These are phyloP conservation scores for Daldinia decipiens DNA, from an alignment of 495 filamentous ascomycete genomes.

Conservation along the genomic window DNA sequence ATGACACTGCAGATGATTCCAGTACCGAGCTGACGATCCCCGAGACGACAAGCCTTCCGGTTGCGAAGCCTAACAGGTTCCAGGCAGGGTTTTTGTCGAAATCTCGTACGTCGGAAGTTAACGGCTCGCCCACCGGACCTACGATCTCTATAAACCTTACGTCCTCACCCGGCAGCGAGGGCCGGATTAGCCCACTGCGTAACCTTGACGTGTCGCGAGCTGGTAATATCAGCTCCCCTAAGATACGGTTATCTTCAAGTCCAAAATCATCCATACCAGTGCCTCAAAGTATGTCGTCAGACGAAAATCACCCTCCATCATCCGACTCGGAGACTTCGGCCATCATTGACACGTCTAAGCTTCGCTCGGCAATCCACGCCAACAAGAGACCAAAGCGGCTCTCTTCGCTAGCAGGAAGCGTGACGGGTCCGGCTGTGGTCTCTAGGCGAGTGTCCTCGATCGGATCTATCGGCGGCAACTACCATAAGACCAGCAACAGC, in stretches of 20 bases:
- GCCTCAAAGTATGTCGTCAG: constrained; percentile 38
- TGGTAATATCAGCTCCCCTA: constrained; percentile 54
- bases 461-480: constrained; percentile 29
- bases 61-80: constrained; percentile 79
- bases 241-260: constrained; percentile 44
- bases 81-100: constrained; percentile 91
- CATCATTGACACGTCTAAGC: constrained; percentile 56
- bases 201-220: constrained; percentile 54
- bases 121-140: constrained; percentile 73
- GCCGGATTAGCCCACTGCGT: constrained; percentile 66
- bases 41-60: constrained; percentile 51
- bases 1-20: constrained; percentile 61
- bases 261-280: constrained; percentile 40
- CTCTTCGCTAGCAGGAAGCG: constrained; percentile 45
- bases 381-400: constrained; percentile 57
- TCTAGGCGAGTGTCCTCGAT: constrained; percentile 54
- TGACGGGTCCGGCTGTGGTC: constrained; percentile 37
- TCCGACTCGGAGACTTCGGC: constrained; percentile 57
- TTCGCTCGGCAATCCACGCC: constrained; percentile 58
- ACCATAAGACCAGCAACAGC: constrained; percentile 47
- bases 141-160: constrained; percentile 70
- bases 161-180: constrained; percentile 71
- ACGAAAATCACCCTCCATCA: constrained; percentile 57
- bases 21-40: constrained; percentile 66
- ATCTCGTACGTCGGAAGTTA: constrained; percentile 49